Evolutionary conservation across 2,329 filamentous ascomycete species (phyloP).

Genomic region (Aspergillus aculeatus): DNA sequence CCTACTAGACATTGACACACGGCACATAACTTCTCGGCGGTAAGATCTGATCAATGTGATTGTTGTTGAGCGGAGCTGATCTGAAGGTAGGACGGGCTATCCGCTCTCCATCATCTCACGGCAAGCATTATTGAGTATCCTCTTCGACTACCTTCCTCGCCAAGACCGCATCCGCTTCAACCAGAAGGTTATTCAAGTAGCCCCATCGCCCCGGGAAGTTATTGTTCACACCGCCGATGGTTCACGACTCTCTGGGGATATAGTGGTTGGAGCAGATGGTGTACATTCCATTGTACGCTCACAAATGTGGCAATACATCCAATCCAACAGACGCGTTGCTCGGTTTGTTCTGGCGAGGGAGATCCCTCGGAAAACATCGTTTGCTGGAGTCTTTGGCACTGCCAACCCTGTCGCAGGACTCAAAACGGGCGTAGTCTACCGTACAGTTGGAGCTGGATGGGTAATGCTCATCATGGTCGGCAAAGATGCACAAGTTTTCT

Average conservation of each 20-base stretch:
- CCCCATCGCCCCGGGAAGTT: background rate
- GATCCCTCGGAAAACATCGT: background rate
- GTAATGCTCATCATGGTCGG: slow-evolving; percentile 7
- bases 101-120: slow-evolving; percentile 2
- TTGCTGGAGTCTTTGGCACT: slow-evolving; percentile 26
- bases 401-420: slow-evolving; percentile 11
- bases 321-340: no score
- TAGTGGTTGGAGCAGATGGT: slow-evolving; percentile 45
- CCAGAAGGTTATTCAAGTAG: background rate
- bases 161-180: background rate
- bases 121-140: background rate
- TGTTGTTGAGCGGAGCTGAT: background rate
- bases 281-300: slow-evolving; percentile 38
- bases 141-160: background rate
- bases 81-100: background rate
- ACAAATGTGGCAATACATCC: slow-evolving; percentile 27
- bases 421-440: slow-evolving; percentile 11
- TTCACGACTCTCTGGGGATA: slow-evolving; percentile 21
- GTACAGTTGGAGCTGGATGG: background rate
- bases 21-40: background rate
- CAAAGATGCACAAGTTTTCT: background rate
- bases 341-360: background rate
- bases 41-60: background rate
- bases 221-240: background rate
- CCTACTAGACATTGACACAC: background rate